These are phyloP conservation scores for Escovopsis sp. DNA, from an alignment of 2,329 filamentous ascomycete species.

Conservation along the genomic window DNA sequence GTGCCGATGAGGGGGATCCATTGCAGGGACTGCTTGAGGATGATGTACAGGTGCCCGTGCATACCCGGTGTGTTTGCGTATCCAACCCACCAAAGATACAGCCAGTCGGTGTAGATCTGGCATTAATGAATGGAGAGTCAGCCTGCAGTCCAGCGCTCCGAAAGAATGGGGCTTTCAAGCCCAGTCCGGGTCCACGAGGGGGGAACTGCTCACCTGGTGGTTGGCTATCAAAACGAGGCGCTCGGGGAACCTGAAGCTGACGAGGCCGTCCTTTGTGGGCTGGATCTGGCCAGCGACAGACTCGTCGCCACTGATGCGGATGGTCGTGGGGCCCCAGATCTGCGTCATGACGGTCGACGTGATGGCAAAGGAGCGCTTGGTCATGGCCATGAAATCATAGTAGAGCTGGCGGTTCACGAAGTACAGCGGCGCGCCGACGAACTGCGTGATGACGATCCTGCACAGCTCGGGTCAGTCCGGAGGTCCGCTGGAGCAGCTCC, in stretches of 20 bases:
- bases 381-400: conserved; percentile 76
- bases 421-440: conserved; percentile 64
- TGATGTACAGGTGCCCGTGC: conserved; percentile 81
- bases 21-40: conserved; percentile 76
- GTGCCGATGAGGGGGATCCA: conserved; percentile 66
- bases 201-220: conserved; percentile 45
- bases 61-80: conserved; percentile 62
- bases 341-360: conserved; percentile 68
- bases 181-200: not conserved
- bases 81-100: conserved; percentile 89
- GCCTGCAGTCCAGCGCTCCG: not conserved
- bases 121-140: not conserved
- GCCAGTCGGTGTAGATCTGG: conserved; percentile 76
- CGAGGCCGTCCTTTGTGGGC: conserved; percentile 53
- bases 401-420: conserved; percentile 62
- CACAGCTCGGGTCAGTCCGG: not conserved
- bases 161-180: not conserved
- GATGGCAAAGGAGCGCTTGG: conserved; percentile 71
- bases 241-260: conserved; percentile 69
- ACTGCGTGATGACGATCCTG: conserved; percentile 56
- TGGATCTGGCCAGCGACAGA: conserved; percentile 64
- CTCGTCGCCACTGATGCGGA: conserved; percentile 71
- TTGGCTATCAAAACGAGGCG: conserved; percentile 75
- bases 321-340: conserved; percentile 73
- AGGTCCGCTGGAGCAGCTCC: not conserved